Base-by-base conservation (phyloP, 2,329 filamentous ascomycete genomes). In the Colletotrichum simmondsii region DNA sequence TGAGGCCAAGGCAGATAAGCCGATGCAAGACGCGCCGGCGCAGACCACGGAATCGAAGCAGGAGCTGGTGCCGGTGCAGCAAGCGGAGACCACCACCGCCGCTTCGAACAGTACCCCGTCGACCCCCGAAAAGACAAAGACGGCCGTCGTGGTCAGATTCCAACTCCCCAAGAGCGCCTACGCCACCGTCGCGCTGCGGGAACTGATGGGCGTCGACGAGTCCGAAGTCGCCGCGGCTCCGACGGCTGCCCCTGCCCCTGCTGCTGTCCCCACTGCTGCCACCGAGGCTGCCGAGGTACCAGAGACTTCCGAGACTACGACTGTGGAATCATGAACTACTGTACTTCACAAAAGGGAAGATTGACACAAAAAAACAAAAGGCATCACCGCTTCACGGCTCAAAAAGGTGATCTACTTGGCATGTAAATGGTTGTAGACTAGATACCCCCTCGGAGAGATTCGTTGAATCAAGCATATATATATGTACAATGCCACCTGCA, bases 161-260 rank as follows among this genome's bases (percentile, higher is more conserved):
- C 92, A 94, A 79, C 87, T 97, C 32, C 93, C 91, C 1, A 91
- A 92, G 61, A 95, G 93, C 79, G 93, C 94, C 78, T 97, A 97
- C 83, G 94, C 94, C 0, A 97, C 94, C 0, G 94, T 97, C 87
- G 93, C 93, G 14, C 80, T 97, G 75, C 85, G 94, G 65, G 94
- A 97, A 83, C 82, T 97, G 74, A 95, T 94, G 87, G 84, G 85
- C n/a, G 82, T 85, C 28, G 71, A 73, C 24, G 73, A 75, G 19
- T 70, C 70, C 54, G 70, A 72, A 26, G 70, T 70, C 28, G 57
- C 70, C 12, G 58, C 69, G 8, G 35, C n/a, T n/a, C n/a, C n/a
- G n/a, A n/a, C n/a, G n/a, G n/a, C n/a, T n/a, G n/a, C n/a, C n/a
- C n/a, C n/a, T n/a, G n/a, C 22, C 5, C 19, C 65, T 42, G 5